Base-by-base conservation (phyloP, 129 eudicot species). In the Centaurea solstitialis region DNA sequence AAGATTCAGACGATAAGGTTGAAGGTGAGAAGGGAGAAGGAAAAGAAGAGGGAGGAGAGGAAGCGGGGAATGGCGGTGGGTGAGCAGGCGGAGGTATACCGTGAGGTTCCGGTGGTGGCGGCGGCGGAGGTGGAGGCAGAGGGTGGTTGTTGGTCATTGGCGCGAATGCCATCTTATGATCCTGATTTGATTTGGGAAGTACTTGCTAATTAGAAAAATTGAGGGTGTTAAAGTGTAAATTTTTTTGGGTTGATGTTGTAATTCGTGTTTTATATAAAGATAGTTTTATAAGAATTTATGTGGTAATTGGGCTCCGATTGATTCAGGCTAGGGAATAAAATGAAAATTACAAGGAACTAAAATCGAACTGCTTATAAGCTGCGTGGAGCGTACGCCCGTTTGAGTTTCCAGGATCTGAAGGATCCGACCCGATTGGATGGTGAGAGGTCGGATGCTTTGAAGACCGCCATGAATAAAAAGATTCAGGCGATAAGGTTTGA, bases 361-460 rank as follows among this genome's bases (percentile, higher is more conserved):
- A 26, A 91, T 70, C 78, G 93, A 22, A 92, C 93, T 10, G 97
- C 97, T 2, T 91, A 87, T 68, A 89, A 91, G 89, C 90, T 91
- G 7, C 90, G 97, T 4, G 93, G 97, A 0, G 91, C 87, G 70
- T 91, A 91, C 62, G 97, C 97, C 0, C 85, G 92, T 2, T 72
- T 91, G 79, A 91, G 89, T 64, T 91, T 91, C 23, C 93, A 93
- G 1, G 84, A 91, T 68, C 73, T 91, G 18, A 61, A 77, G 9
- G 97, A 91, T 75, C 90, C 89, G 40, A 80, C 86, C 45, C 73
- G 79, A 67, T 4, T 91, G 10, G 97, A 92, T 53, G 70, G 74
- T 2, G 80, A 86, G 4, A 79, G 73, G 79, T 64, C 87, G 69
- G 80, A 75, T 8, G 88, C 87, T 5, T 21, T 91, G 68, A 91